Evolutionary conservation across 306 rosid species (phyloP), one percentile per base, ranked within the genome.

Genomic region (Oemleria cerasiformis): DNA sequence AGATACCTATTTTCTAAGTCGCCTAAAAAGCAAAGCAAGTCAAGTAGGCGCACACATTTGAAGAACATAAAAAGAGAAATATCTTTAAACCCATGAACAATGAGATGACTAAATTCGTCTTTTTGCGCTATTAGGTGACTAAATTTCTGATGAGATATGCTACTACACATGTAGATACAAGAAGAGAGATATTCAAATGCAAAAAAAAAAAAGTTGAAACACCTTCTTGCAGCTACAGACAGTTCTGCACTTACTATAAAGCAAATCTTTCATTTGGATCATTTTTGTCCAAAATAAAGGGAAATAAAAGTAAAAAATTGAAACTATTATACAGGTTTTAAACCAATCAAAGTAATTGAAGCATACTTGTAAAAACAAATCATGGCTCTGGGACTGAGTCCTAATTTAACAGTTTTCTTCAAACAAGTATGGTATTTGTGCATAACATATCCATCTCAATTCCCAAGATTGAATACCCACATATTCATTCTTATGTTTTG

Each of bases 341-440:
- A 60, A 2, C 43, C 17, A 36, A 61, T 64, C 70, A 65, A 65
- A 50, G 50, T 49, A 66, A 30, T 9, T 9, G 9, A 66, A 64
- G 11, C 15, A 54, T 20, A 21, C 16, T 25, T 25, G 30, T 25
- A 25, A 25, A 25, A 25, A 25, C 1, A 25, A 49, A 45, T 54
- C 7, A 8, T 13, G 44, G 64, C 30, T 25, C 30, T 25, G 30
- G 30, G 30, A 25, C 2, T 25, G 30, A 25, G 30, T 25, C 30
- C 1, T 25, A 2, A 25, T 25, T 25, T 25, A 25, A 25, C 30
- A 25, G 30, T 25, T 25, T 25, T 25, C 30, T 25, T 25, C 30
- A 25, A 25, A 25, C 30, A 25, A 25, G 30, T 25, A 25, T 25
- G 30, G 30, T 25, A 25, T 25, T 25, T 25, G 1, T 25, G 30